phyloP scores from a whole-genome alignment of 495 filamentous ascomycete genomes.

The Aspergillus asperescens region DNA sequence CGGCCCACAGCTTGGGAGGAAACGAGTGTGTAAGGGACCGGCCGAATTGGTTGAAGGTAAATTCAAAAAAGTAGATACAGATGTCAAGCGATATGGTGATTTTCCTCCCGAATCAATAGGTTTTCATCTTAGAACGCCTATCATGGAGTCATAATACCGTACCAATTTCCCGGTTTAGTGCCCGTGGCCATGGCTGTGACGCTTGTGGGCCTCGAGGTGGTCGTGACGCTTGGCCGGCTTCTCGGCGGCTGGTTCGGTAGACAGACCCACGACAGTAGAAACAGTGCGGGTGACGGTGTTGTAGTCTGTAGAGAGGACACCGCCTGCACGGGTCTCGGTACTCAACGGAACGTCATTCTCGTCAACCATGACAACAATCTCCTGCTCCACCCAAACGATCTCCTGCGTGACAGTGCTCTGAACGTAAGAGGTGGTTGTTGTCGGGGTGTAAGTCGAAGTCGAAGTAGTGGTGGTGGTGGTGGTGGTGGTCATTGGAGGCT shows the following conservation, averaged over 20 bases:
- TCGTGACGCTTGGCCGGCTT: conserved; percentile 21
- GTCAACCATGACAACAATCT: conserved; percentile 36
- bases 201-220: conserved; percentile 16
- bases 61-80: conserved; percentile 1
- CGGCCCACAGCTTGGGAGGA: neutral
- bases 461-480: conserved; percentile 6
- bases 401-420: conserved; percentile 28
- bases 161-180: neutral
- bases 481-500: neutral
- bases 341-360: conserved; percentile 20
- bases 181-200: conserved; percentile 21
- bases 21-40: conserved; percentile 3
- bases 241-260: conserved; percentile 19
- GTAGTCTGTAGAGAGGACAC: conserved; percentile 20
- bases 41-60: conserved; percentile 1
- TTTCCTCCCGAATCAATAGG: neutral
- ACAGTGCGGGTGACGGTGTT: conserved; percentile 10
- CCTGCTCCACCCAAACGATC: conserved; percentile 33
- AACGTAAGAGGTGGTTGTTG: conserved; percentile 24
- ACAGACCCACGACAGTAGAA: conserved; percentile 26
- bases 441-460: conserved; percentile 20
- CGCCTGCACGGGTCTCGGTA: conserved; percentile 22
- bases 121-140: conserved; percentile 6
- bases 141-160: neutral
- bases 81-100: neutral